Evolutionary conservation across 2,329 filamentous ascomycete species (phyloP).

Genomic region (Escovopsis sp.): DNA sequence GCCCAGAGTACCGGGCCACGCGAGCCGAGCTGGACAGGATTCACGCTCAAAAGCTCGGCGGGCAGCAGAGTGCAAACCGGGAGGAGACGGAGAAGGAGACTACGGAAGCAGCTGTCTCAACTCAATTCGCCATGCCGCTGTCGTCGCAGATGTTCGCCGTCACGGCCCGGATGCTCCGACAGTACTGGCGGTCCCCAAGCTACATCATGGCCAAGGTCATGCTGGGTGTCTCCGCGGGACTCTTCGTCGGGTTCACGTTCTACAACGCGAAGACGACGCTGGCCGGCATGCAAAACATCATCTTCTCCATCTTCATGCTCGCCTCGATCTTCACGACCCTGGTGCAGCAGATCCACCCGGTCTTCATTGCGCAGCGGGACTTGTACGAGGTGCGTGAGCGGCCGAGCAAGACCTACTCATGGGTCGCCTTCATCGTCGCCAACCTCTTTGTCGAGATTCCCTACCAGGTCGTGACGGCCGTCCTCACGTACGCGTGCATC

Average conservation of each 20-base stretch:
- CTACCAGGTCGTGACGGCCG: slow-evolving; percentile 49
- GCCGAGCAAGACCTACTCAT: slow-evolving; percentile 60
- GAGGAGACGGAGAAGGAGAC: too few species aligned
- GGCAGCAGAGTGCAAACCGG: slow-evolving; percentile 1
- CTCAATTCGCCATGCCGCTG: slow-evolving; percentile 65
- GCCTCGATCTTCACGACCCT: slow-evolving; percentile 59
- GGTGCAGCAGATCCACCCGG: slow-evolving; percentile 59
- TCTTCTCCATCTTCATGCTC: slow-evolving; percentile 65
- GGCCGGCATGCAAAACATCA: slow-evolving; percentile 59
- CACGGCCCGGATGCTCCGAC: slow-evolving; percentile 56
- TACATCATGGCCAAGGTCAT: slow-evolving; percentile 63
- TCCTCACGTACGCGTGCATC: slow-evolving; percentile 50
- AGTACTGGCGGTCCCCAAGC: slow-evolving; percentile 68
- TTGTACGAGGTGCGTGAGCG: slow-evolving; percentile 68
- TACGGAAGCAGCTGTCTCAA: too few species aligned
- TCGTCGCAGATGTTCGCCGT: slow-evolving; percentile 48
- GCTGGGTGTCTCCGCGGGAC: slow-evolving; percentile 41
- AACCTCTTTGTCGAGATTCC: slow-evolving; percentile 61
- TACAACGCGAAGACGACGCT: slow-evolving; percentile 38
- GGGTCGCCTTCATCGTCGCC: slow-evolving; percentile 57
- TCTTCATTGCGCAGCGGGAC: slow-evolving; percentile 58
- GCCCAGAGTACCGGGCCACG: slow-evolving; percentile 34
- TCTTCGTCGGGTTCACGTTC: slow-evolving; percentile 68
- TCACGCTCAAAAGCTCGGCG: slow-evolving; percentile 30
- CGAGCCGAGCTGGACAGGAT: slow-evolving; percentile 50